Evolutionary conservation across 805 yeast genomes (phyloP).

Genomic region (Schizosaccharomyces osmophilus): DNA sequence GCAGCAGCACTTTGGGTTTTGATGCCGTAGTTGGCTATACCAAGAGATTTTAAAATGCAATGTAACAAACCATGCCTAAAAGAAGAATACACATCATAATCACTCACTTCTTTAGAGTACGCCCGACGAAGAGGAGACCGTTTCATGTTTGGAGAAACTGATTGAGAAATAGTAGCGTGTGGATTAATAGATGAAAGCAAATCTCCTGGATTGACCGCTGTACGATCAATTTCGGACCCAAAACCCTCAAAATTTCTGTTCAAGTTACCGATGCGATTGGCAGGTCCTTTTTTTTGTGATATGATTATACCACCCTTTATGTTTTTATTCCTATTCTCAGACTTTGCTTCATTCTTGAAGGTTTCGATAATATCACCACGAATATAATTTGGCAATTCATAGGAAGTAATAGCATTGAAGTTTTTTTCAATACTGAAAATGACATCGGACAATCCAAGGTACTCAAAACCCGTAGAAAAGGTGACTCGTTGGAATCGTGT

Average conservation of each 20-base stretch:
- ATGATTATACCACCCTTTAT: not conserved
- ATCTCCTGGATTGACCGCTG: not conserved
- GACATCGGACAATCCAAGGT: conserved; percentile 63
- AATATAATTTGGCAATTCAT: conserved; percentile 33
- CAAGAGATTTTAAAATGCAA: not conserved
- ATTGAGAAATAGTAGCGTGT: not conserved
- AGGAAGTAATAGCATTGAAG: conserved; percentile 22
- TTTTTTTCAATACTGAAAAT: conserved; percentile 50
- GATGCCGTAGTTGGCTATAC: not conserved
- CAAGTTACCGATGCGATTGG: not conserved
- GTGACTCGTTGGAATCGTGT: conserved; percentile 76
- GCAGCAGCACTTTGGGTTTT: not conserved
- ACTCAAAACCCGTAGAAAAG: conserved; percentile 67
- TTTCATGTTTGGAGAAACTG: not conserved
- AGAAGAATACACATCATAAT: not conserved
- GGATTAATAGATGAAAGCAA: not conserved
- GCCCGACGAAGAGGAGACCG: not conserved
- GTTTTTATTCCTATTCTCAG: not conserved
- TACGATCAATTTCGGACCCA: not conserved
- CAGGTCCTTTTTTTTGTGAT: not conserved
- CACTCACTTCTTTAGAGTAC: not conserved
- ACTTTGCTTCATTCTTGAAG: not conserved
- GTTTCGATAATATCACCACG: not conserved
- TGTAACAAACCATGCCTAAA: not conserved
- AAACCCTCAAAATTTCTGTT: not conserved